Conservation (phyloP, 129 eudicot species). For the Helianthus tuberosus region DNA sequence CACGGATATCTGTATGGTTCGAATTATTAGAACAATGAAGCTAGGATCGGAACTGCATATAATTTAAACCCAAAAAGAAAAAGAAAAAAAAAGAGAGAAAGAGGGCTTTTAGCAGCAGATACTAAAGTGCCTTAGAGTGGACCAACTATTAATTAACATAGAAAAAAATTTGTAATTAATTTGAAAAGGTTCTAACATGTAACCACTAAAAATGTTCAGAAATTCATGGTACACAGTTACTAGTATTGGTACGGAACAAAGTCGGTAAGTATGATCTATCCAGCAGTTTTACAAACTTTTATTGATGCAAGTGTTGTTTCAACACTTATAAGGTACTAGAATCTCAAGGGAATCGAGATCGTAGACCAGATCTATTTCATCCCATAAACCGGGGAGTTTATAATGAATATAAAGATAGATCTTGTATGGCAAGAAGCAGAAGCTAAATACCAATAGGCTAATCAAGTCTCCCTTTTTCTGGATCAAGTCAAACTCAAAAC, state of each 20-base stretch:
- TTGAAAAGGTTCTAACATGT: not conserved
- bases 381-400: not conserved
- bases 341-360: not conserved
- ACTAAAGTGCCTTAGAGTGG: not conserved
- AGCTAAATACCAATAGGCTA: too few relatives aligned
- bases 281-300: too few relatives aligned
- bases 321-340: not conserved
- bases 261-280: too few relatives aligned
- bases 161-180: not conserved
- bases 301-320: too few relatives aligned
- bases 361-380: not conserved
- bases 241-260: too few relatives aligned
- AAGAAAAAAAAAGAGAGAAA: too few relatives aligned
- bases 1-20: not conserved
- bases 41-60: too few relatives aligned
- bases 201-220: not conserved
- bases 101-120: not conserved
- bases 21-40: too few relatives aligned
- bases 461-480: not conserved
- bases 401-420: too few relatives aligned
- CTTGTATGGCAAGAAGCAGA: not conserved
- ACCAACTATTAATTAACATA: not conserved
- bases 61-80: too few relatives aligned
- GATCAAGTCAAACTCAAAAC: not conserved
- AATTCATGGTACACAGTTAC: too few relatives aligned